phyloP scores from a whole-genome alignment of 2,329 filamentous ascomycete genomes.

The Drechslera avenae region DNA sequence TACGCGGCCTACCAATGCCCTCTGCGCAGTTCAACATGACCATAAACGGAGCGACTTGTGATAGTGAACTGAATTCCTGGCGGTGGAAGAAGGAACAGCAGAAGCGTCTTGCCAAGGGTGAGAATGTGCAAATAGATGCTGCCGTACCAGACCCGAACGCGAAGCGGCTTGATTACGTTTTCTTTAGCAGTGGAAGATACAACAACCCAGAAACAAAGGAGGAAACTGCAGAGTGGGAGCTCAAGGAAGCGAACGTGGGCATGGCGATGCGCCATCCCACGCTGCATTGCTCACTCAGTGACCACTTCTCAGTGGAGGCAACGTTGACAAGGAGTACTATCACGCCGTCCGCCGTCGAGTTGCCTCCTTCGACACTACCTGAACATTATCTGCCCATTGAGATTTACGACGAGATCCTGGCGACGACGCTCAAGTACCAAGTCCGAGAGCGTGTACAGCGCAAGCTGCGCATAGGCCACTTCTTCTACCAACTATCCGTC shows the following conservation, averaged over 20 bases:
- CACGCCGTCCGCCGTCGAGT: constrained; percentile 11
- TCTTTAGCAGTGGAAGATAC: constrained; percentile 59
- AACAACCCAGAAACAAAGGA: constrained; percentile 36
- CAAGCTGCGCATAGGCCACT: constrained; percentile 74
- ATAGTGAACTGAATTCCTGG: constrained; percentile 90
- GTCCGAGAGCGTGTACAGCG: constrained; percentile 74
- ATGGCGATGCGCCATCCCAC: constrained; percentile 82
- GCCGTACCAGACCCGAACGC: constrained; percentile 72
- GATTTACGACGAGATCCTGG: constrained; percentile 74
- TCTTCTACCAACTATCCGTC: constrained; percentile 68
- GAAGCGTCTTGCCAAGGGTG: constrained; percentile 68
- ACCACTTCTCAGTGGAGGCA: constrained; percentile 91
- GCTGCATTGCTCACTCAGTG: constrained; percentile 84
- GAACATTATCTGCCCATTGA: constrained; percentile 51
- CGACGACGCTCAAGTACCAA: constrained; percentile 70
- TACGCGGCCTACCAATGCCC: constrained; percentile 70
- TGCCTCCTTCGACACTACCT: constrained; percentile 21
- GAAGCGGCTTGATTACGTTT: constrained; percentile 95
- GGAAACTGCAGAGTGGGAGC: constrained; percentile 63
- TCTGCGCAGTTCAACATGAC: constrained; percentile 76
- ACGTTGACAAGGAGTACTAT: constrained; percentile 59
- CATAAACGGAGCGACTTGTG: constrained; percentile 86
- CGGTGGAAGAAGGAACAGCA: constrained; percentile 77
- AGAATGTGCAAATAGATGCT: constrained; percentile 67
- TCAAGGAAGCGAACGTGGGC: constrained; percentile 73